Base-by-base conservation (phyloP, 352 stramenopile species). In the Globisporangium splendens region DNA sequence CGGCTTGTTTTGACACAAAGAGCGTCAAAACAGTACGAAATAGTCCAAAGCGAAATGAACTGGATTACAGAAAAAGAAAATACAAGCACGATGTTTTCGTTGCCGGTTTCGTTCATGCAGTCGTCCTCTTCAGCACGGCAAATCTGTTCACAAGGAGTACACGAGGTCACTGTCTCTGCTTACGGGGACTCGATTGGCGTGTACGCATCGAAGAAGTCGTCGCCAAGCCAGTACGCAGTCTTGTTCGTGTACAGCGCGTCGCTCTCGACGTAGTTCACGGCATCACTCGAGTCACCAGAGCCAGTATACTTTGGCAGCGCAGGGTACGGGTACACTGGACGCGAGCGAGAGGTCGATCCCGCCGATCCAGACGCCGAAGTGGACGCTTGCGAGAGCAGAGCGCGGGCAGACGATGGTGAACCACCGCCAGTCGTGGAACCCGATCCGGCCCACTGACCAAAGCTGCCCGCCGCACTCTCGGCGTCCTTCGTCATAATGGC, bases 401-500 rank as follows among this genome's bases (percentile, higher is more conserved):
- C 11, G 18, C 43, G 14, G 17, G 43, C 8, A 31, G 24, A 31
- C 24, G 24, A 31, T 28, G 17, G 4, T 4, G 15, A 10, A 22
- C 6, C 47, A 5, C 13, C 3, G 17, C 3, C n/a, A 17, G 31
- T 54, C 24, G 5, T 31, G 5, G 24, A 31, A 17, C 49, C 31
- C 1, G 33, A 54, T 18, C 28, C 28, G 15, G 42, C 44, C 47
- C 49, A 54, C 39, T 58, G 52, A 28, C 52, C 52, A 50, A 56
- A 56, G 21, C 47, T 38, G 4, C 46, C 46, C 14, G 24, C 47
- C 0, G 50, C 24, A 31, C 18, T 20, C 44, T 22, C 38, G 1
- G 44, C 20, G 35, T 51, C 42, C 46, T 68, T 73, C 24, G 62
- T 64, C 46, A 74, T 46, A 43, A 78, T 43, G 13, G 52, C 67